Conservation (phyloP, 1,284 basidiomycete species). For the Cutaneotrichosporon cavernicola region DNA sequence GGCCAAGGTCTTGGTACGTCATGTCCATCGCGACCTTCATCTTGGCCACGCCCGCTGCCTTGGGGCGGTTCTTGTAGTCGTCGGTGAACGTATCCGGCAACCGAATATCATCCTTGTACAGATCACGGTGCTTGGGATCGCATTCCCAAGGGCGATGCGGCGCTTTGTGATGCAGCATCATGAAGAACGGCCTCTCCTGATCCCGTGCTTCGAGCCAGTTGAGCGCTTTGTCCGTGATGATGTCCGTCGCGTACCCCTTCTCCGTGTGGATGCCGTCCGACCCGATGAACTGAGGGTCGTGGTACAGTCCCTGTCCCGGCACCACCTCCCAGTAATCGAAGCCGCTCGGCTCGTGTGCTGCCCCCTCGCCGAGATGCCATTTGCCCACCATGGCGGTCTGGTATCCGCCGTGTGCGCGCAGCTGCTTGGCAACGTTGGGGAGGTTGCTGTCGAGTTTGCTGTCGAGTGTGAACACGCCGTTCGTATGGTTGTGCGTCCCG, state of each 20-base stretch:
- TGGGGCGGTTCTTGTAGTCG: constrained; percentile 33
- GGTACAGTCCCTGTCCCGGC: constrained; percentile 33
- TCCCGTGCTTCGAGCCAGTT: constrained; percentile 28
- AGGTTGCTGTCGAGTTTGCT: constrained; percentile 23
- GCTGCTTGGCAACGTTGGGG: constrained; percentile 32
- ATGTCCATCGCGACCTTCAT: constrained; percentile 31
- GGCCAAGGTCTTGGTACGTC: constrained; percentile 30
- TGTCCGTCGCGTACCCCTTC: constrained; percentile 34
- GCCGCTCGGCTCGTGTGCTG: constrained; percentile 29
- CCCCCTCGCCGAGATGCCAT: constrained; percentile 34
- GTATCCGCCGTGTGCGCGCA: constrained; percentile 23
- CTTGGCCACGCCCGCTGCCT: constrained; percentile 32
- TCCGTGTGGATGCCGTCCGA: constrained; percentile 18
- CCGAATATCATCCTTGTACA: constrained; percentile 29
- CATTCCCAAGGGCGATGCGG: constrained; percentile 35
- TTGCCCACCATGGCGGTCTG: constrained; percentile 32
- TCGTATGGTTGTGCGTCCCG: constrained; percentile 30
- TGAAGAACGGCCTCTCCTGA: constrained; percentile 29
- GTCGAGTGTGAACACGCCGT: constrained; percentile 22
- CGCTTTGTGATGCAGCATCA: constrained; percentile 33
- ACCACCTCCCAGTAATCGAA: constrained; percentile 34
- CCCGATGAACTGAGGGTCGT: constrained; percentile 31
- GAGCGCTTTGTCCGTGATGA: constrained; percentile 37
- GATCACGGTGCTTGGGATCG: constrained; percentile 29
- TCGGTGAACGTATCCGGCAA: constrained; percentile 32